Percentiles rank a stretch among this genome's conserved stretches.
These are phyloP conservation scores for Plasmopara viticola DNA, from an alignment of 352 stramenopile species.

Conservation along the genomic window DNA sequence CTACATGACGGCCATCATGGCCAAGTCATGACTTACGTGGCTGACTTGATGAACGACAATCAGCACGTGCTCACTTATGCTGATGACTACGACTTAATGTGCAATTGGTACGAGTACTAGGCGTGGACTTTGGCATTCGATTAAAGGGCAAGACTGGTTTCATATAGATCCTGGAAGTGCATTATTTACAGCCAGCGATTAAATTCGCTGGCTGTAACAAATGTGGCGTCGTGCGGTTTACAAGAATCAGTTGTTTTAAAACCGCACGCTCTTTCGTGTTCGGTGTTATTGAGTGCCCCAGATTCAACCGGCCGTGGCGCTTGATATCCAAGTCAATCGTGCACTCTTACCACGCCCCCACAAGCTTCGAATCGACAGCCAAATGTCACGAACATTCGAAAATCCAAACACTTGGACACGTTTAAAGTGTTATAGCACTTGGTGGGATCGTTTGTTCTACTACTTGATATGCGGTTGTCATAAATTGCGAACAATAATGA, in stretches of 20 bases:
- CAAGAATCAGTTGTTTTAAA: no score
- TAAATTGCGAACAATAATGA: conserved; percentile 31
- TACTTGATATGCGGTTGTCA: conserved; percentile 49
- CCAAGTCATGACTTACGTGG: no score
- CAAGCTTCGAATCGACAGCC: conserved; percentile 29
- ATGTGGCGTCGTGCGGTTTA: conserved; percentile 9
- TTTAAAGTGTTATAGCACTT: conserved; percentile 57
- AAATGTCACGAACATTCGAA: conserved; percentile 33
- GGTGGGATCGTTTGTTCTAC: conserved; percentile 24
- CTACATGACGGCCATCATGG: no score
- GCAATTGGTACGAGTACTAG: no score
- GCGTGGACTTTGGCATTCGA: no score
- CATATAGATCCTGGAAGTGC: no score
- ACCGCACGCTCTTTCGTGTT: no score
- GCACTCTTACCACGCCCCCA: conserved; percentile 82
- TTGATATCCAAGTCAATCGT: conserved; percentile 89
- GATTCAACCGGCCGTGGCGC: no score
- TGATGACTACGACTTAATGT: no score
- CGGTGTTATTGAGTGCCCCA: no score
- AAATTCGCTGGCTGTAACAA: conserved; percentile 11
- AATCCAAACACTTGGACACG: conserved; percentile 74
- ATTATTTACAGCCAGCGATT: conserved; percentile 10
- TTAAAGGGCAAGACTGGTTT: conserved; percentile 19
- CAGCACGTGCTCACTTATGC: no score
- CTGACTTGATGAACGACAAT: no score